phyloP scores from a whole-genome alignment of 768 basidiomycete genomes.

The Megacollybia marginata region DNA sequence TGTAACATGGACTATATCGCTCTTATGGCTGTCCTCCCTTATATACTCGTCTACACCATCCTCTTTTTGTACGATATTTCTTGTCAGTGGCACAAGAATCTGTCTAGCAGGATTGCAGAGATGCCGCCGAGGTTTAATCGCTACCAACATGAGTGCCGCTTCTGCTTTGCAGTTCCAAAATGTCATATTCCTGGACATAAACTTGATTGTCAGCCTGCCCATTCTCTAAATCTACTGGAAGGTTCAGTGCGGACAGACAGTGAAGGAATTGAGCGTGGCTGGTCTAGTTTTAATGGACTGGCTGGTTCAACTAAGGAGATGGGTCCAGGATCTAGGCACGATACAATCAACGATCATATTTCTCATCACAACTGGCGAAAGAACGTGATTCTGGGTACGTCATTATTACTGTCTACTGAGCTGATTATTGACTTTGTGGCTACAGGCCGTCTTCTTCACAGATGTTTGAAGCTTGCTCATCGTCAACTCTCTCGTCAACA shows the following conservation, averaged over 20 bases:
- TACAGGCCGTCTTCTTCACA: no score
- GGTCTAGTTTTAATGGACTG: slow-evolving; percentile 14
- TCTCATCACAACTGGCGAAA: no score
- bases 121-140: not conserved
- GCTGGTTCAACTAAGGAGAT: slow-evolving; percentile 19
- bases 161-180: not conserved
- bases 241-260: slow-evolving; percentile 15
- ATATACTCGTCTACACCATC: not conserved
- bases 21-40: not conserved
- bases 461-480: no score
- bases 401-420: no score
- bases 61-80: slow-evolving; percentile 13
- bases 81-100: slow-evolving; percentile 9
- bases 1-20: slow-evolving; percentile 11
- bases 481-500: no score
- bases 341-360: not conserved
- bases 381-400: no score
- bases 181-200: not conserved
- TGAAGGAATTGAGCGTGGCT: slow-evolving; percentile 19
- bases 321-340: slow-evolving; percentile 10
- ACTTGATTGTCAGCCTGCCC: not conserved
- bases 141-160: not conserved
- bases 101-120: not conserved
- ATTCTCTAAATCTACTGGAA: not conserved
- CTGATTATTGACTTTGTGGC: no score